Evolutionary conservation across 2,329 filamentous ascomycete species (phyloP).

Genomic region (Aspergillus sergii): DNA sequence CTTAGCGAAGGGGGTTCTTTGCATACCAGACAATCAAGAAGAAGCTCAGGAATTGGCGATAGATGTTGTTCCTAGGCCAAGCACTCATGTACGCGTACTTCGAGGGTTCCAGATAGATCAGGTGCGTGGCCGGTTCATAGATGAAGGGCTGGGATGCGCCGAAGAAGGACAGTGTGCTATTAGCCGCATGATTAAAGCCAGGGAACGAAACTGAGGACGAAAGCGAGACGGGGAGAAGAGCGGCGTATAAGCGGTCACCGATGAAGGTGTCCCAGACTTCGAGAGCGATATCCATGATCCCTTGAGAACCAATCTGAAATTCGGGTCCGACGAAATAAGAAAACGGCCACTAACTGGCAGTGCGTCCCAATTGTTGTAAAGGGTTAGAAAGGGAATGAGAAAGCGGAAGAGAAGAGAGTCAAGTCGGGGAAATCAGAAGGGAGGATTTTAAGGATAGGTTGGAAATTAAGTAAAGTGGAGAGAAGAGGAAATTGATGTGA

Average conservation of each 20-base stretch:
- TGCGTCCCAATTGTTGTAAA: background rate
- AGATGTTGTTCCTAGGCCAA: conserved; percentile 75
- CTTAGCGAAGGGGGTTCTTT: conserved; percentile 5
- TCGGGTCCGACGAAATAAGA: background rate
- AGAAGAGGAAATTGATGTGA: conserved; percentile 4
- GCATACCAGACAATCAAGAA: conserved; percentile 84
- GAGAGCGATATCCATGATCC: conserved; percentile 84
- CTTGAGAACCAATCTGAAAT: background rate
- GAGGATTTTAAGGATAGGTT: background rate
- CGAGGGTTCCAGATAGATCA: conserved; percentile 69
- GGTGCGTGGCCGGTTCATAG: conserved; percentile 73
- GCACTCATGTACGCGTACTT: conserved; percentile 77
- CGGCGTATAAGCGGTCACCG: conserved; percentile 78
- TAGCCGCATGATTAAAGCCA: conserved; percentile 55
- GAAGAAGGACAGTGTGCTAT: conserved; percentile 59
- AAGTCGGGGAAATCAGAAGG: background rate
- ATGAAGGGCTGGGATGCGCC: conserved; percentile 47
- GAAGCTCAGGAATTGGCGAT: conserved; percentile 72
- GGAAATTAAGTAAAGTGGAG: conserved; percentile 5
- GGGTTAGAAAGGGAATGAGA: background rate
- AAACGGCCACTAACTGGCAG: background rate
- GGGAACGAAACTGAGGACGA: conserved; percentile 58
- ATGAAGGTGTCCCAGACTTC: conserved; percentile 81
- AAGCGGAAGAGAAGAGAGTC: background rate
- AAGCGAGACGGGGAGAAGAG: conserved; percentile 63